Conservation (phyloP, 1,139 yeast species). For the Debaryomyces robertsiae region DNA sequence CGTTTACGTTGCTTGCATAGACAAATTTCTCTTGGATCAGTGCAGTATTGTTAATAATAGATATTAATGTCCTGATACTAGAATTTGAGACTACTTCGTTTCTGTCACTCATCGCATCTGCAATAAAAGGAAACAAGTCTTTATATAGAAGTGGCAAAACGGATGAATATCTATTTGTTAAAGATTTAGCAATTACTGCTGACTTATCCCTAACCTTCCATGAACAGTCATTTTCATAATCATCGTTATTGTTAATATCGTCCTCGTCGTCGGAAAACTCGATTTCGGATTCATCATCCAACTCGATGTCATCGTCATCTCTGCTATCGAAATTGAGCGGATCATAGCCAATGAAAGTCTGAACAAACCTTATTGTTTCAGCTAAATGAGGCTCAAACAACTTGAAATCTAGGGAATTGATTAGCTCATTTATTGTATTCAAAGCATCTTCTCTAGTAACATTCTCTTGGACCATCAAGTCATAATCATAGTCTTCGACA, state of each 20-base stretch:
- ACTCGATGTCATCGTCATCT: conserved; percentile 41
- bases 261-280: conserved; percentile 49
- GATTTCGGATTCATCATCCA: conserved; percentile 45
- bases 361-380: conserved; percentile 36
- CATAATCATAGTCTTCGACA: conserved; percentile 50
- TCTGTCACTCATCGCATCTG: conserved; percentile 37
- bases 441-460: conserved; percentile 51
- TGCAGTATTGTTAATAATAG: conserved; percentile 26
- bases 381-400: conserved; percentile 24
- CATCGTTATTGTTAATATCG: conserved; percentile 24
- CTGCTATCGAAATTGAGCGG: conserved; percentile 47
- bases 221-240: conserved; percentile 56
- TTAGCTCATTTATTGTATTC: conserved; percentile 39
- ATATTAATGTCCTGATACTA: conserved; percentile 34
- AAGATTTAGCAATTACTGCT: conserved; percentile 43
- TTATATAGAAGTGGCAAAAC: conserved; percentile 23
- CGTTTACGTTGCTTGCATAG: conserved; percentile 6
- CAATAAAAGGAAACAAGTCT: conserved; percentile 22
- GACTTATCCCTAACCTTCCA: conserved; percentile 71
- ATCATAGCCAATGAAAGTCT: conserved; percentile 53
- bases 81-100: conserved; percentile 45
- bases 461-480: conserved; percentile 36
- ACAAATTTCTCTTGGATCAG: neutral
- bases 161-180: conserved; percentile 39
- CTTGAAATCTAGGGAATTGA: conserved; percentile 20